Conservation (phyloP, 306 rosid species). For the Lathyrus sativus region DNA sequence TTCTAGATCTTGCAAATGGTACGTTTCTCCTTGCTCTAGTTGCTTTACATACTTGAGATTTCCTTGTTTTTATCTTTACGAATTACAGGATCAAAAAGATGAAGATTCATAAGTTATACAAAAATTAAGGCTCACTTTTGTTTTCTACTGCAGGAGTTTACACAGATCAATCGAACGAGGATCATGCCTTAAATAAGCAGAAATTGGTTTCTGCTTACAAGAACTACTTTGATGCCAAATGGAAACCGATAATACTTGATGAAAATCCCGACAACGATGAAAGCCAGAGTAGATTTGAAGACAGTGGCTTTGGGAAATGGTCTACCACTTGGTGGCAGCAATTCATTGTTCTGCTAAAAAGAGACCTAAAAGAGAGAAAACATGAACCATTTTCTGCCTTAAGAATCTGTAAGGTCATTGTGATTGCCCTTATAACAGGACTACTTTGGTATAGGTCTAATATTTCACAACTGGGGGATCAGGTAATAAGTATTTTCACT, state of each 20-base stretch:
- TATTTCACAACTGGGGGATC: slow-evolving; percentile 39
- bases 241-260: slow-evolving; percentile 40
- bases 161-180: slow-evolving; percentile 39
- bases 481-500: not conserved
- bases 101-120: no score
- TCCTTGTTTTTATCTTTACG: no score
- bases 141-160: slow-evolving; percentile 43
- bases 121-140: no score
- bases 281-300: slow-evolving; percentile 32
- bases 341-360: slow-evolving; percentile 52
- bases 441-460: slow-evolving; percentile 63
- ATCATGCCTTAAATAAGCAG: slow-evolving; percentile 43
- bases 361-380: slow-evolving; percentile 66
- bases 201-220: slow-evolving; percentile 41
- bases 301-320: slow-evolving; percentile 49
- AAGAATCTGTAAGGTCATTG: slow-evolving; percentile 49
- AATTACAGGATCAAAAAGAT: no score
- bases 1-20: slow-evolving; percentile 80
- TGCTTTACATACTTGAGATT: no score
- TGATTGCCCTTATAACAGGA: slow-evolving; percentile 55
- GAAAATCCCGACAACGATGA: slow-evolving; percentile 13
- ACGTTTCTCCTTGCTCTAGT: slow-evolving; percentile 19
- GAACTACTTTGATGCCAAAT: slow-evolving; percentile 28
- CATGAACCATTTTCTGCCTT: slow-evolving; percentile 56
- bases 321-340: slow-evolving; percentile 70